A percentile compares a stretch with the other conserved stretches of the same genome.
phyloP scores from a whole-genome alignment of 2,329 filamentous ascomycete species.

The Arthrobotrys megalospora region DNA sequence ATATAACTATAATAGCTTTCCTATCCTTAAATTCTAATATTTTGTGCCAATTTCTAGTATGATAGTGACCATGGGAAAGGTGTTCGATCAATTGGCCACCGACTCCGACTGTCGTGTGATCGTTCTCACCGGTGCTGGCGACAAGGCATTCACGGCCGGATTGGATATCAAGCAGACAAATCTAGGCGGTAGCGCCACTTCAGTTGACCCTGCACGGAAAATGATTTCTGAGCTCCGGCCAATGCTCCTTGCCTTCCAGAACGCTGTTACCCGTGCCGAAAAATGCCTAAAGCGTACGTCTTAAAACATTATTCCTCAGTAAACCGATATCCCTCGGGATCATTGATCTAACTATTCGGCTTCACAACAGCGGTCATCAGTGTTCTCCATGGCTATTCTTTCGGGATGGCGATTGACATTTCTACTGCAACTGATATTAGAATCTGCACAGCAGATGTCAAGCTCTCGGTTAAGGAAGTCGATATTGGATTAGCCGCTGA shows the following conservation, averaged over 20 bases:
- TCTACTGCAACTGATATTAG: constrained; percentile 80
- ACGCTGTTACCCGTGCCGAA: constrained; percentile 81
- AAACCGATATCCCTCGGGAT: neutral
- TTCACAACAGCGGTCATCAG: constrained; percentile 78
- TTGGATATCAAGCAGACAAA: constrained; percentile 80
- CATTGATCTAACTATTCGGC: neutral
- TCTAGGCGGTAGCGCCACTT: constrained; percentile 67
- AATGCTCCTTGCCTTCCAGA: constrained; percentile 85
- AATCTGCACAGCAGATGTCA: constrained; percentile 74
- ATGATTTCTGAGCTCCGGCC: constrained; percentile 74
- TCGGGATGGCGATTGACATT: constrained; percentile 84
- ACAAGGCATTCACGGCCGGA: constrained; percentile 86
- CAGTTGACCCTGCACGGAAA: constrained; percentile 76
- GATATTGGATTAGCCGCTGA: constrained; percentile 86
- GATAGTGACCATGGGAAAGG: constrained; percentile 83
- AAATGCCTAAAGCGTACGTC: constrained; percentile 86
- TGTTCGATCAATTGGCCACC: constrained; percentile 80
- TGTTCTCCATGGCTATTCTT: constrained; percentile 81
- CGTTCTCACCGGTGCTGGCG: constrained; percentile 84
- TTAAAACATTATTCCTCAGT: constrained; percentile 8
- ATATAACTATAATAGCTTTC: neutral
- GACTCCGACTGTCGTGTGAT: constrained; percentile 82
- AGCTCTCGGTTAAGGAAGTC: constrained; percentile 83
- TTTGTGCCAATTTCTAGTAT: constrained; percentile 70
- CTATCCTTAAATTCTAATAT: neutral